These are phyloP conservation scores for Hippophae rhamnoides DNA, from an alignment of 306 rosid species.

Conservation along the genomic window DNA sequence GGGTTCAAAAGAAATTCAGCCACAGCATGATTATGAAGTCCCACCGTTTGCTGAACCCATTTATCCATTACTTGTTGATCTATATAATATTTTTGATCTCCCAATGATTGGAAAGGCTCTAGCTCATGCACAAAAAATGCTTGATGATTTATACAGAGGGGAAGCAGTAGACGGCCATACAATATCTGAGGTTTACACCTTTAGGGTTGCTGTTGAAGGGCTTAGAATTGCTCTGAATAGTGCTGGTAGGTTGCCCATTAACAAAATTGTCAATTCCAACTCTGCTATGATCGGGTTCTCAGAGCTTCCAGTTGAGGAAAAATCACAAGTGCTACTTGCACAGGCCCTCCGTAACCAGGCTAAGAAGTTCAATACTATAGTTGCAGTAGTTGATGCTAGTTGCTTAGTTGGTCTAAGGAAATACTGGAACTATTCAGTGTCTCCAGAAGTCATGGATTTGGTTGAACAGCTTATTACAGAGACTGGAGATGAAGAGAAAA, in stretches of 20 bases:
- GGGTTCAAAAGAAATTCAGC: conserved; percentile 31
- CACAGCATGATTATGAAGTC: conserved; percentile 27
- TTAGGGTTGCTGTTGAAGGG: conserved; percentile 67
- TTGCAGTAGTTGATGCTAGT: conserved; percentile 66
- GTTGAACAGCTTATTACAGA: conserved; percentile 35
- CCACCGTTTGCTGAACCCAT: conserved; percentile 57
- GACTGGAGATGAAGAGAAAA: conserved; percentile 28
- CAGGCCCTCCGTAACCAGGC: conserved; percentile 56
- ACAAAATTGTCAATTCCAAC: conserved; percentile 19
- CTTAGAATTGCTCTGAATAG: conserved; percentile 62
- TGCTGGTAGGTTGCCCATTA: conserved; percentile 31
- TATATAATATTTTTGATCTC: conserved; percentile 47
- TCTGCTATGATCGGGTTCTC: conserved; percentile 29
- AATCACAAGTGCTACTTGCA: conserved; percentile 50
- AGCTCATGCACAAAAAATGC: conserved; percentile 59
- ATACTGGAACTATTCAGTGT: conserved; percentile 64
- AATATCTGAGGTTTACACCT: conserved; percentile 52
- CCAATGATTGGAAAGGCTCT: conserved; percentile 61
- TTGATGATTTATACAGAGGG: conserved; percentile 51
- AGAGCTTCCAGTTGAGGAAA: conserved; percentile 55
- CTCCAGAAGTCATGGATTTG: conserved; percentile 45
- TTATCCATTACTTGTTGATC: conserved; percentile 66
- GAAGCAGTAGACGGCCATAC: conserved; percentile 39
- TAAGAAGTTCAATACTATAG: conserved; percentile 54
- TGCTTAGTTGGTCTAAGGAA: conserved; percentile 63